Conservation (phyloP, 495 filamentous ascomycete species). For the Evansstolkia leycettana region DNA sequence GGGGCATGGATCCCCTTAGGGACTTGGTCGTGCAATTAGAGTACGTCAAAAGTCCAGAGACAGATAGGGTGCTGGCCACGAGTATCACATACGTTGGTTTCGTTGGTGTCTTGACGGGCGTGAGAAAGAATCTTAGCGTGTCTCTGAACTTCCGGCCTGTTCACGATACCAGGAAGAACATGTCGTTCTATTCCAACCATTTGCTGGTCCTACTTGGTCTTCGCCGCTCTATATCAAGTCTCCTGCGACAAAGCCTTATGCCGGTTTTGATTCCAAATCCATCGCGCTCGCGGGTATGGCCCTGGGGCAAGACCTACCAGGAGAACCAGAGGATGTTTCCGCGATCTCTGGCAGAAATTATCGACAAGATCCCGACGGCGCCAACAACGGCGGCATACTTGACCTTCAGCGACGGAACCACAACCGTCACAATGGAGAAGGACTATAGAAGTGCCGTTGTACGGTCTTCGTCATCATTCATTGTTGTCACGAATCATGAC, state of each 20-base stretch:
- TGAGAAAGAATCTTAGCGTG: constrained; percentile 40
- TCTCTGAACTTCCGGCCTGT: constrained; percentile 54
- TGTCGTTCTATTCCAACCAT: constrained; percentile 35
- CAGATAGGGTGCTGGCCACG: constrained; percentile 36
- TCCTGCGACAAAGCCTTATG: constrained; percentile 35
- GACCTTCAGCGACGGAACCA: constrained; percentile 36
- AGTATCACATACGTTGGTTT: constrained; percentile 52
- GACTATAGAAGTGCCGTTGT: constrained; percentile 34
- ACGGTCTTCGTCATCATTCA: constrained; percentile 32
- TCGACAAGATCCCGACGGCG: constrained; percentile 16
- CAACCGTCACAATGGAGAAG: constrained; percentile 42
- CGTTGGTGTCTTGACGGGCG: constrained; percentile 50
- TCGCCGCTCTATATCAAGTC: constrained; percentile 42
- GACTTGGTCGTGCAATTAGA: constrained; percentile 46
- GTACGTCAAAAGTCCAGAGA: constrained; percentile 26
- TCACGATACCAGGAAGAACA: constrained; percentile 33
- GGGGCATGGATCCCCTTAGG: constrained; percentile 51
- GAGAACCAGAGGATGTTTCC: neutral
- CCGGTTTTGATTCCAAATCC: constrained; percentile 1
- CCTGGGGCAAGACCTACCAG: neutral
- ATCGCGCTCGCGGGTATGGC: no score
- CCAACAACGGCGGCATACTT: constrained; percentile 47
- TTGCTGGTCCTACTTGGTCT: constrained; percentile 44
- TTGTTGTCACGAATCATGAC: constrained; percentile 47
- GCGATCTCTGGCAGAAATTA: constrained; percentile 16